Conservation (phyloP, 2,329 filamentous ascomycete species). For the Phaeoacremonium minimum region DNA sequence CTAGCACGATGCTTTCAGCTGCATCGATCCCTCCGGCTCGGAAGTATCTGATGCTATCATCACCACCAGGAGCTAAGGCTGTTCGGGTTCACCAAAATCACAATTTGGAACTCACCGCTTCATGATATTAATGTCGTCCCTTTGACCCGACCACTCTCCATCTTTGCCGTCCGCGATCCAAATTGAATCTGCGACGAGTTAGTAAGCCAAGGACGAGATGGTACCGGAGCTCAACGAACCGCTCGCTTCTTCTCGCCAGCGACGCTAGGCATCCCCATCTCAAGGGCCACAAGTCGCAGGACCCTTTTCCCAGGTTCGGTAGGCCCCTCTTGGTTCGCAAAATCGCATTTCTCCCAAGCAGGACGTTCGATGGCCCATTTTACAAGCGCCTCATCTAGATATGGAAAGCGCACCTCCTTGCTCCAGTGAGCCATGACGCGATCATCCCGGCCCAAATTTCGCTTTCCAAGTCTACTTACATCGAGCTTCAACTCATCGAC, state of each 20-base stretch:
- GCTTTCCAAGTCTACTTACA: slow-evolving; percentile 77
- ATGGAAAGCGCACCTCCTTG: slow-evolving; percentile 86
- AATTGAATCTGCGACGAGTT: slow-evolving; percentile 64
- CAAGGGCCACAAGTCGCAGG: slow-evolving; percentile 70
- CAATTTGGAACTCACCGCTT: slow-evolving; percentile 15
- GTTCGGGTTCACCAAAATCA: background rate
- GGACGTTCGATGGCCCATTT: slow-evolving; percentile 70
- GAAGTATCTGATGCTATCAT: slow-evolving; percentile 75
- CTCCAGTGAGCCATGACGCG: slow-evolving; percentile 86
- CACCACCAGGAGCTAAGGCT: slow-evolving; percentile 41
- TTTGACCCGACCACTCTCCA: slow-evolving; percentile 66
- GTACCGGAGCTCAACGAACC: slow-evolving; percentile 41
- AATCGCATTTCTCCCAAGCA: slow-evolving; percentile 85
- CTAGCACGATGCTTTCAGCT: slow-evolving; percentile 10
- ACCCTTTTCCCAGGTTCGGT: slow-evolving; percentile 80
- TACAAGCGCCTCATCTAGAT: slow-evolving; percentile 83
- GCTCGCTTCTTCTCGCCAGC: slow-evolving; percentile 91
- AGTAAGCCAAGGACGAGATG: background rate
- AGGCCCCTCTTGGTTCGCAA: slow-evolving; percentile 43
- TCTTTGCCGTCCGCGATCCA: slow-evolving; percentile 77
- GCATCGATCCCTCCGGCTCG: slow-evolving; percentile 44
- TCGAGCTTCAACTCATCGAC: slow-evolving; percentile 82
- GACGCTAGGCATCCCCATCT: slow-evolving; percentile 66
- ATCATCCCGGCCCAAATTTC: slow-evolving; percentile 94
- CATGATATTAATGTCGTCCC: slow-evolving; percentile 59